A percentile compares a stretch with the other conserved stretches of the same genome.
Conservation (phyloP, 176 grass and related monocot species). For the Pontederia paniculata region DNA sequence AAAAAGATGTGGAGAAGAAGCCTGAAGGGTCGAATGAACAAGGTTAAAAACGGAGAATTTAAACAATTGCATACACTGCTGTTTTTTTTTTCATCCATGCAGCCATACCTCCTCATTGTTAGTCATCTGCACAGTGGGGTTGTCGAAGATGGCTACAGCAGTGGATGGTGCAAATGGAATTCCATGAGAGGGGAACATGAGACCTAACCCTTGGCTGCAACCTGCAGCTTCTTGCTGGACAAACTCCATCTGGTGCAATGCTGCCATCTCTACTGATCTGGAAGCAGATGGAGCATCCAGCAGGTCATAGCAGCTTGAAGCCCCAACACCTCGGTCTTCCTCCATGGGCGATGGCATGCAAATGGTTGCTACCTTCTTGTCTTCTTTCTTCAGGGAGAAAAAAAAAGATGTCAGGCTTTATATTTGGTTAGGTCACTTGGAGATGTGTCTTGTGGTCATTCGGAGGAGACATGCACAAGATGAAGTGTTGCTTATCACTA, state of each 20-base stretch:
- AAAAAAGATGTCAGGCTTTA: neutral
- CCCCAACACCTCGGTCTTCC: neutral
- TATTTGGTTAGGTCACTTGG: neutral
- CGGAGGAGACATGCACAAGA: slow-evolving; percentile 13
- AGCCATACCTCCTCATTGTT: neutral
- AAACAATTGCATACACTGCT: neutral
- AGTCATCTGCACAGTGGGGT: neutral
- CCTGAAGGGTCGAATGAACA: neutral
- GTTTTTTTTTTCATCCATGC: neutral
- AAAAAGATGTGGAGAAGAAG: too few relatives aligned
- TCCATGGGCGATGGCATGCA: neutral
- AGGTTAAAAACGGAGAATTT: neutral
- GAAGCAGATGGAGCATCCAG: neutral
- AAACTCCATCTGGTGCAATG: slow-evolving; percentile 8
- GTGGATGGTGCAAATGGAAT: neutral
- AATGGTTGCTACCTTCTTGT: neutral
- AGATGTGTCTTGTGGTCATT: slow-evolving; percentile 2
- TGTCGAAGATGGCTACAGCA: neutral
- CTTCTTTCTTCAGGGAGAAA: neutral
- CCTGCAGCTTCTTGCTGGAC: neutral
- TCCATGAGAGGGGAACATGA: too few relatives aligned
- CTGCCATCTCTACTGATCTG: too few relatives aligned
- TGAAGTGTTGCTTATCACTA: slow-evolving; percentile 1
- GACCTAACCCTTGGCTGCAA: too few relatives aligned
- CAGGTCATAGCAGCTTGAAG: neutral